Evolutionary conservation across 2,329 filamentous ascomycete genomes (phyloP).

Genomic region (Ophiocordyceps unilateralis): DNA sequence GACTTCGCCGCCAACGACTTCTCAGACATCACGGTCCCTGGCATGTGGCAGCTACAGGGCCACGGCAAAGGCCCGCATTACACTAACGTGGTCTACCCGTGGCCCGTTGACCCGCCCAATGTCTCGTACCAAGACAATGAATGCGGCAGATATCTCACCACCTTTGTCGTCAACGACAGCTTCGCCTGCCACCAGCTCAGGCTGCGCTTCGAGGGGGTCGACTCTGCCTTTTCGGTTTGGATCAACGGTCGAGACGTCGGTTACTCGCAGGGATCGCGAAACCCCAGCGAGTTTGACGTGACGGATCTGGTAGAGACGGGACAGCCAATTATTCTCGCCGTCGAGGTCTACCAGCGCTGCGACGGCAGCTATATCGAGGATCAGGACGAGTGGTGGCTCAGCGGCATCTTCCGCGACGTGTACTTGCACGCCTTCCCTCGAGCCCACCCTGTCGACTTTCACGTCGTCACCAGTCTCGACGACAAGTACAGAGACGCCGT

Average conservation of each 20-base stretch:
- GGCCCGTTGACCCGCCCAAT: conserved; percentile 48
- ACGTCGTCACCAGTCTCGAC: conserved; percentile 37
- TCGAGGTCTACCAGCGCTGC: conserved; percentile 56
- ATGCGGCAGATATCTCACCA: conserved; percentile 42
- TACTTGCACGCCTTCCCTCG: conserved; percentile 43
- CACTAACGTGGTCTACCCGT: conserved; percentile 51
- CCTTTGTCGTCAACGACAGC: conserved; percentile 32
- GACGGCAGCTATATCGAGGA: conserved; percentile 60
- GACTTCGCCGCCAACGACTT: conserved; percentile 16
- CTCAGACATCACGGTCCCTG: conserved; percentile 39
- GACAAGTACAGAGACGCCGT: conserved; percentile 33
- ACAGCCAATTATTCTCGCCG: conserved; percentile 37
- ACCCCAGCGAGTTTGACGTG: conserved; percentile 58
- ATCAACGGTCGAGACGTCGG: conserved; percentile 51
- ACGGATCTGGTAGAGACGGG: conserved; percentile 28
- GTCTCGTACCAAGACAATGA: conserved; percentile 49
- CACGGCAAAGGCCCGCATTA: conserved; percentile 48
- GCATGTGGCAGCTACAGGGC: conserved; percentile 56
- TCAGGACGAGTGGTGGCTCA: conserved; percentile 53
- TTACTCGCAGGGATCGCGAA: conserved; percentile 56
- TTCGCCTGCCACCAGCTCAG: conserved; percentile 37
- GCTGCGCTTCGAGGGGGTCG: conserved; percentile 60
- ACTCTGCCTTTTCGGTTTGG: conserved; percentile 55
- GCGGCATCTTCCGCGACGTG: conserved; percentile 53
- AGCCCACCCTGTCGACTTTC: conserved; percentile 36